These are phyloP conservation scores for Moesziomyces sp. DNA, from an alignment of 1,284 basidiomycete species.

Conservation along the genomic window DNA sequence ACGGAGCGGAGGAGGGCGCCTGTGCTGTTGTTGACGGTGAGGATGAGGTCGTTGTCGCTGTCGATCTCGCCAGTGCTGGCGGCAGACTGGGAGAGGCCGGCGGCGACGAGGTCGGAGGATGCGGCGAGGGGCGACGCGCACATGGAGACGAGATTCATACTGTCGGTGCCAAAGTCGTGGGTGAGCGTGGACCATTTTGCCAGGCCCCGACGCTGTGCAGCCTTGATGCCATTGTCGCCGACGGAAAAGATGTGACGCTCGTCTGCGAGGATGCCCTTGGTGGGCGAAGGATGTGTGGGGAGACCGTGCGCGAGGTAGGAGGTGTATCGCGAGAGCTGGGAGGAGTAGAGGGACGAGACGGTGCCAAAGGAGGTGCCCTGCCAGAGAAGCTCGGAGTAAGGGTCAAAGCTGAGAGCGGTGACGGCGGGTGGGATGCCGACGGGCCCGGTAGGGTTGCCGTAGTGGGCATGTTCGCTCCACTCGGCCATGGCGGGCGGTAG, in stretches of 20 bases:
- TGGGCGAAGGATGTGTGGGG: conserved; percentile 72
- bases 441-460: conserved; percentile 52
- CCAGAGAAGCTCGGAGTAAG: conserved; percentile 89
- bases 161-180: conserved; percentile 30
- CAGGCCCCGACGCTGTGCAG: conserved; percentile 68
- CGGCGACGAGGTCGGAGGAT: conserved; percentile 61
- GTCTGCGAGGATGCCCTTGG: conserved; percentile 65
- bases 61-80: conserved; percentile 42
- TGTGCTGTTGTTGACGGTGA: conserved; percentile 59
- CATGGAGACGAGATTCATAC: conserved; percentile 58
- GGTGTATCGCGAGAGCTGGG: conserved; percentile 74
- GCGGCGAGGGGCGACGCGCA: conserved; percentile 59
- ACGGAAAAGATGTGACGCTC: conserved; percentile 67
- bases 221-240: conserved; percentile 66
- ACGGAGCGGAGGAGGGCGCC: conserved; percentile 56
- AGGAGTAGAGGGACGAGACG: conserved; percentile 79
- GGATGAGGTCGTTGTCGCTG: conserved; percentile 51
- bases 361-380: conserved; percentile 80
- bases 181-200: conserved; percentile 64
- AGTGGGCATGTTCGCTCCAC: conserved; percentile 63
- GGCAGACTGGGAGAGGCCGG: conserved; percentile 50
- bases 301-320: conserved; percentile 70
- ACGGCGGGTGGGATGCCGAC: conserved; percentile 58
- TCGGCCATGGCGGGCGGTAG: conserved; percentile 48
- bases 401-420: conserved; percentile 79